These are phyloP conservation scores for Morella rubra DNA, from an alignment of 306 rosid species.

Conservation along the genomic window DNA sequence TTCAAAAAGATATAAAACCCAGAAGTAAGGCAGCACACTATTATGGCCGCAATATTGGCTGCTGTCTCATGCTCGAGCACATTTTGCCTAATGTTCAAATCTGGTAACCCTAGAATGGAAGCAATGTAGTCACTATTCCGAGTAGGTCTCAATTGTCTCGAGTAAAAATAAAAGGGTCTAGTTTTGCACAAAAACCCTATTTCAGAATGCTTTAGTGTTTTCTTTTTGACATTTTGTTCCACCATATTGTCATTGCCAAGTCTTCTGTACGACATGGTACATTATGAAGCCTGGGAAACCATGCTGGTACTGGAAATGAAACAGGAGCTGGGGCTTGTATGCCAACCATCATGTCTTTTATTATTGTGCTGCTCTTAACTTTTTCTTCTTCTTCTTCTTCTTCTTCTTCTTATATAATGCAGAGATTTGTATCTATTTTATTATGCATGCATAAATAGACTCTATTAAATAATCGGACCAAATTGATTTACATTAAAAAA, in stretches of 20 bases:
- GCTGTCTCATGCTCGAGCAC: neutral
- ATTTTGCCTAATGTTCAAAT: neutral
- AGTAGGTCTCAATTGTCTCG: neutral
- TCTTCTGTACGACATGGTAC: neutral
- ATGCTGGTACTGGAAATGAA: neutral
- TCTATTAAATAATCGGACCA: no score
- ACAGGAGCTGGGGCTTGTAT: neutral
- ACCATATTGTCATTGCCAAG: neutral
- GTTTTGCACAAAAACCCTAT: neutral
- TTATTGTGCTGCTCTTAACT: neutral
- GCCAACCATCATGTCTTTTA: neutral
- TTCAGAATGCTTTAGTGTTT: neutral
- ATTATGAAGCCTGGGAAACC: neutral
- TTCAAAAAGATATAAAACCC: constrained; percentile 62
- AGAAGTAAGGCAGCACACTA: neutral
- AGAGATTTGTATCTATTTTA: neutral
- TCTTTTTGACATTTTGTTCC: neutral
- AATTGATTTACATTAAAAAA: no score
- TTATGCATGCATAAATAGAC: no score
- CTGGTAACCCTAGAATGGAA: neutral
- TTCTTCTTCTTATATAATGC: no score
- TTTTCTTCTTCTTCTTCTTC: neutral
- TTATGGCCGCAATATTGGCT: no score
- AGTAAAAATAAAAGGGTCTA: neutral
- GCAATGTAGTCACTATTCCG: no score